Percentiles rank a stretch among this genome's conserved stretches.
Conservation (phyloP, 31 red algal genomes). For the Asparagopsis taxiformis region DNA sequence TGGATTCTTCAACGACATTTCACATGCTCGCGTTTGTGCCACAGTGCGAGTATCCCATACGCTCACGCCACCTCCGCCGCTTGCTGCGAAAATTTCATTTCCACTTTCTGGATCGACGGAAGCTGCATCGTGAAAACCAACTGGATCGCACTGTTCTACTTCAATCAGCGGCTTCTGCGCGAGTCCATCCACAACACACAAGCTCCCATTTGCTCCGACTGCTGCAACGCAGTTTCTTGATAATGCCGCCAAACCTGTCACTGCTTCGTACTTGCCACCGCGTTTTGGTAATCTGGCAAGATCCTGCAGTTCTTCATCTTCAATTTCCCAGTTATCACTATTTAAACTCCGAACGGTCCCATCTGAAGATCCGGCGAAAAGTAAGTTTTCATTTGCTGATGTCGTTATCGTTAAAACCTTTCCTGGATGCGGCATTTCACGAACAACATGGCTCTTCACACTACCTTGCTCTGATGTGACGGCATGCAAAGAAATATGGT, state of each 20-base stretch:
- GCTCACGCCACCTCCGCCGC: background rate
- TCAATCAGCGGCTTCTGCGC: background rate
- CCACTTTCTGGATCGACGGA: slow-evolving; percentile 23
- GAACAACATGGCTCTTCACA: background rate
- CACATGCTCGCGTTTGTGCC: background rate
- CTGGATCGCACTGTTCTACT: background rate
- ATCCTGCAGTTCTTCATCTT: slow-evolving; percentile 11
- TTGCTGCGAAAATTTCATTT: slow-evolving; percentile 16
- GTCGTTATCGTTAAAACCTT: slow-evolving; percentile 32
- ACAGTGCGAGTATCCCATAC: slow-evolving; percentile 22
- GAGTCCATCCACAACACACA: background rate
- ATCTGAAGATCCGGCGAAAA: slow-evolving; percentile 28
- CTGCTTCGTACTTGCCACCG: slow-evolving; percentile 59
- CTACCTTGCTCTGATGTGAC: slow-evolving; percentile 1
- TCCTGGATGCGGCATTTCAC: slow-evolving; percentile 25
- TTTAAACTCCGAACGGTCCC: slow-evolving; percentile 25
- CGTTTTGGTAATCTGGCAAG: slow-evolving; percentile 6
- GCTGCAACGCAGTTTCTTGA: background rate
- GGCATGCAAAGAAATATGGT: slow-evolving; percentile 18
- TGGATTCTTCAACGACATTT: slow-evolving; percentile 8
- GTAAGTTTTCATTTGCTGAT: background rate
- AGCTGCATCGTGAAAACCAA: slow-evolving; percentile 15
- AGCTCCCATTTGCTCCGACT: background rate
- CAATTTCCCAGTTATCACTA: slow-evolving; percentile 25
- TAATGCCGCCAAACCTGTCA: background rate